Evolutionary conservation across 129 eudicot genomes (phyloP), one percentile per base, ranked within the genome.

Genomic region (Deinandra increscens): DNA sequence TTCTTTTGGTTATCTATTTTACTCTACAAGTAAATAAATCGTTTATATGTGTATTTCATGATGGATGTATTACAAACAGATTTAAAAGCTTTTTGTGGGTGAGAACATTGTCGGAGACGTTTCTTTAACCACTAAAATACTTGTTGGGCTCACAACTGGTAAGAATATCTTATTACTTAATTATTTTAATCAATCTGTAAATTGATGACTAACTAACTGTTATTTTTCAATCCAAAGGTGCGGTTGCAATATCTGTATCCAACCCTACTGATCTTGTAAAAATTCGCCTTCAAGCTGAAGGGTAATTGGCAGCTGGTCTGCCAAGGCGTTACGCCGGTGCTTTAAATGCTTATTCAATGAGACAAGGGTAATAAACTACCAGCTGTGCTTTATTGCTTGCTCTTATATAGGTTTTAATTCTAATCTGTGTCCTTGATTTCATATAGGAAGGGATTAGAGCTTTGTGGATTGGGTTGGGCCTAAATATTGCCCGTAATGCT

Each of bases 381-480:
- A 18, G 12, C 26, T 36, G 31, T 36, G 2, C 39, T 7, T 12
- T 15, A 44, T 3, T 44, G 17, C 13, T 10, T 79, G 53, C 60
- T 76, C 18, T 46, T 17, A 17, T 72, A 41, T 2, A 14, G 18
- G 5, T 75, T 18, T 50, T 6, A 13, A 4, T n/a, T 26, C 17
- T 19, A 37, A 65, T 34, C 31, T 61, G 14, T 22, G 54, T 34
- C 55, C 37, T 44, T 61, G 37, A 0, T 18, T n/a, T n/a, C n/a
- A n/a, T n/a, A 17, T 18, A 75, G 98, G 98, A 92, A 88, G 98
- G 98, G 44, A 59, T 88, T 50, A 7, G 78, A 43, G 87, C 91
- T 48, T 76, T 92, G 44, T 92, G 98, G 98, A 92, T 96, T 50
- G 98, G 98, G 60, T 51, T 92, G 33, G 98, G 96, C 26, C 98